Base-by-base conservation (phyloP, 176 grass and related monocot genomes). In the Cocos nucifera region DNA sequence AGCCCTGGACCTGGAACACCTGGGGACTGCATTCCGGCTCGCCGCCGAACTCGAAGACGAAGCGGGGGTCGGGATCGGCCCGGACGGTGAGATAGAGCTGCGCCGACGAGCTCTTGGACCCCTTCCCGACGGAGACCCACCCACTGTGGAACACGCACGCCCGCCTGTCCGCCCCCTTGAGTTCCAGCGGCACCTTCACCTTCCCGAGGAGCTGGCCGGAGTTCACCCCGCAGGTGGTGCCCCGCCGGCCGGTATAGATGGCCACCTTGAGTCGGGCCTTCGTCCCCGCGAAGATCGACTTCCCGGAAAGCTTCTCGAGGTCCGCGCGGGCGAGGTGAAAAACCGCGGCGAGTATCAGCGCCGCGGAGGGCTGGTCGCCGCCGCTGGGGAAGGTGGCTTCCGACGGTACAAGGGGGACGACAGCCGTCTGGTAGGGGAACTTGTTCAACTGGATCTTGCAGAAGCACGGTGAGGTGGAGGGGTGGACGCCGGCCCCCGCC, bases 31-130 rank as follows among this genome's bases (percentile, higher is more conserved):
- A 86, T 86, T 95, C 86, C 7, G 90, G 86, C 69, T 95, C 86
- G 55, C 86, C 86, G 56, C 82, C 90, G 55, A 95, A 95, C 77
- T 95, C 86, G 69, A 95, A 95, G 1, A 95, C 86, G 24, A 89
- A 95, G 0, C 86, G 50, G 2, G 90, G 90, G 32, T 95, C 90
- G 0, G 86, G 83, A 72, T 95, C 90, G 1, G 90, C 86, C 24
- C 77, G 76, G 6, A 95, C 83, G 2, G 79, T 86, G 28, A 95
- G 63, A 73, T 85, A 77, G 4, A 95, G 48, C 79, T 84, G 53
- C 56, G 85, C 71, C 0, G 81, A 73, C 4, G 64, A 58, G 55
- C 73, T 67, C 4, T 74, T 75, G 0, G 49, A 52, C 4, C 63
- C 73, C 73, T 85, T 97, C 14, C 75, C 84, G 12, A 97, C 39